phyloP scores from a whole-genome alignment of 1,139 yeast species.

The Yamadazyma mexicana region DNA sequence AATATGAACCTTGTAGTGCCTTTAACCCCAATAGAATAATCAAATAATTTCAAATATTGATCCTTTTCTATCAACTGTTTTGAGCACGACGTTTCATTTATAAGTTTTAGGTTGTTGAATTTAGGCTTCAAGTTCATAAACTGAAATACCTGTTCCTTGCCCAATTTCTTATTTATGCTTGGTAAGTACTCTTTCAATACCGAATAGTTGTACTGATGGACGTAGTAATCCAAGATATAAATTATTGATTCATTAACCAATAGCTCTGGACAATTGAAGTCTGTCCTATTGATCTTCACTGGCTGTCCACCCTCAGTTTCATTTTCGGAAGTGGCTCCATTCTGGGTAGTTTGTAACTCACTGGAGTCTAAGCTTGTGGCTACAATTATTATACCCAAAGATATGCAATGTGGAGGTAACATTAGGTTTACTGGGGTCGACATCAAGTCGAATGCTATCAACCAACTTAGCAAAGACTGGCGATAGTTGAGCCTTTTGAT shows the following conservation, averaged over 20 bases:
- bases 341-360: conserved; percentile 28
- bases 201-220: conserved; percentile 47
- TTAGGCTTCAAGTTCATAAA: conserved; percentile 48
- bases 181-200: conserved; percentile 33
- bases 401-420: conserved; percentile 79
- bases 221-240: conserved; percentile 62
- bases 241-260: conserved; percentile 61
- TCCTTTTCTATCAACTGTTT: conserved; percentile 39
- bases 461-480: conserved; percentile 66
- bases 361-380: conserved; percentile 42
- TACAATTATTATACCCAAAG: conserved; percentile 60
- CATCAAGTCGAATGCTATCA: conserved; percentile 70
- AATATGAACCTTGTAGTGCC: conserved; percentile 59
- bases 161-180: conserved; percentile 30
- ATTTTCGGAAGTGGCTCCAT: conserved; percentile 15
- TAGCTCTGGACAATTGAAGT: conserved; percentile 49
- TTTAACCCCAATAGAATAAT: conserved; percentile 42
- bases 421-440: conserved; percentile 70
- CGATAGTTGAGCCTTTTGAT: conserved; percentile 47
- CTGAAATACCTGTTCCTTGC: conserved; percentile 48
- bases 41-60: conserved; percentile 50
- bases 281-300: conserved; percentile 37
- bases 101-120: conserved; percentile 41
- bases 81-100: conserved; percentile 40
- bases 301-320: too few species aligned